These are phyloP conservation scores for Aspergillus sclerotioniger DNA, from an alignment of 495 filamentous ascomycete species.

Conservation along the genomic window DNA sequence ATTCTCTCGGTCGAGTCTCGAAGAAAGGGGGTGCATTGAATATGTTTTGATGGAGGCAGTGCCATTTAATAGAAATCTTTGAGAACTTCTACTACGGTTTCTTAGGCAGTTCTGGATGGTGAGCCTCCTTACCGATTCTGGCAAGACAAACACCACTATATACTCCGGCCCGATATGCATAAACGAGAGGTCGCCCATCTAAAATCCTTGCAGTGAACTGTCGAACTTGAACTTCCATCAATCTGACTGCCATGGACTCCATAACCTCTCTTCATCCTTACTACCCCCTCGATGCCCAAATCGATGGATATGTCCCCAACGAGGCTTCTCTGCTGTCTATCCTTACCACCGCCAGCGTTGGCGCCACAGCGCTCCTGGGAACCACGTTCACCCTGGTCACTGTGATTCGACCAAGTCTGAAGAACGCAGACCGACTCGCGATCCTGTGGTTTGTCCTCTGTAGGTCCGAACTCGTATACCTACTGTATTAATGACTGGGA, in stretches of 20 bases:
- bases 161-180: background rate
- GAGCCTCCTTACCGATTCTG: background rate
- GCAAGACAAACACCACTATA: background rate
- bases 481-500: background rate
- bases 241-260: slow-evolving; percentile 10
- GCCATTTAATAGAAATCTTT: too few species aligned
- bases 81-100: background rate
- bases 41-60: too few species aligned
- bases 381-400: slow-evolving; percentile 48
- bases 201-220: background rate
- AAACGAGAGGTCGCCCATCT: too few species aligned
- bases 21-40: too few species aligned
- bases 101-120: background rate
- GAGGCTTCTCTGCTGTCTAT: slow-evolving; percentile 51
- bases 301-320: slow-evolving; percentile 63
- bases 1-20: too few species aligned
- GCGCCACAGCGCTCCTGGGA: slow-evolving; percentile 51
- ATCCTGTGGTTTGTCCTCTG: slow-evolving; percentile 68
- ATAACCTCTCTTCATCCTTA: slow-evolving; percentile 58
- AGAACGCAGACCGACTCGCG: slow-evolving; percentile 49
- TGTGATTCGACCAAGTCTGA: slow-evolving; percentile 45
- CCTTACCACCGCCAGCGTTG: slow-evolving; percentile 51
- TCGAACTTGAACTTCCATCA: background rate
- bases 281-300: slow-evolving; percentile 61
- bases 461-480: slow-evolving; percentile 33